Conservation (phyloP, 2,329 filamentous ascomycete species). For the Drechslera avenae region DNA sequence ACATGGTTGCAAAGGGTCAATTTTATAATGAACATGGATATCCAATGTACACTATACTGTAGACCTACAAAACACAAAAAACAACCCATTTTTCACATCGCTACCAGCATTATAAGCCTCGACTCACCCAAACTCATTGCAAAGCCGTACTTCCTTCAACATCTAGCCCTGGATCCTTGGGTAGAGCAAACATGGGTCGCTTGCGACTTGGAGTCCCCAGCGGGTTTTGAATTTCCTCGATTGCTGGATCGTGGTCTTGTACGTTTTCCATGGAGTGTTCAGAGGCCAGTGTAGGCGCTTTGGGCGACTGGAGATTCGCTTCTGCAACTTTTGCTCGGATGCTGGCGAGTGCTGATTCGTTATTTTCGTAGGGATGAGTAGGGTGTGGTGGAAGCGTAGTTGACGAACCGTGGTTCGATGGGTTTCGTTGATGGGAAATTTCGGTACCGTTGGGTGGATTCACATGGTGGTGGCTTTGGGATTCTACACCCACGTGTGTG, state of each 20-base stretch:
- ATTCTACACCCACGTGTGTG: not conserved
- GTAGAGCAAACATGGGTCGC: constrained; percentile 52
- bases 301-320: constrained; percentile 17
- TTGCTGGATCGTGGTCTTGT: not conserved
- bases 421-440: not conserved
- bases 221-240: constrained; percentile 26
- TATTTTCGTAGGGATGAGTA: constrained; percentile 27
- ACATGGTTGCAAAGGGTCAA: too few relatives aligned
- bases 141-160: constrained; percentile 38
- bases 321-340: constrained; percentile 31
- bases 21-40: too few relatives aligned
- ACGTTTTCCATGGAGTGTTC: constrained; percentile 9
- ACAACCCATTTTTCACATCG: too few relatives aligned
- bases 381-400: constrained; percentile 1
- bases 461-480: not conserved
- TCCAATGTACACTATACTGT: too few relatives aligned
- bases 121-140: constrained; percentile 13
- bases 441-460: constrained; percentile 6
- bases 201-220: constrained; percentile 39
- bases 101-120: constrained; percentile 3
- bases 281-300: constrained; percentile 12
- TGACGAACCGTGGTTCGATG: constrained; percentile 2
- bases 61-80: too few relatives aligned
- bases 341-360: constrained; percentile 29
- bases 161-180: constrained; percentile 50